Evolutionary conservation across 208 protist species (phyloP).

Genomic region (Strigomonas galati): DNA sequence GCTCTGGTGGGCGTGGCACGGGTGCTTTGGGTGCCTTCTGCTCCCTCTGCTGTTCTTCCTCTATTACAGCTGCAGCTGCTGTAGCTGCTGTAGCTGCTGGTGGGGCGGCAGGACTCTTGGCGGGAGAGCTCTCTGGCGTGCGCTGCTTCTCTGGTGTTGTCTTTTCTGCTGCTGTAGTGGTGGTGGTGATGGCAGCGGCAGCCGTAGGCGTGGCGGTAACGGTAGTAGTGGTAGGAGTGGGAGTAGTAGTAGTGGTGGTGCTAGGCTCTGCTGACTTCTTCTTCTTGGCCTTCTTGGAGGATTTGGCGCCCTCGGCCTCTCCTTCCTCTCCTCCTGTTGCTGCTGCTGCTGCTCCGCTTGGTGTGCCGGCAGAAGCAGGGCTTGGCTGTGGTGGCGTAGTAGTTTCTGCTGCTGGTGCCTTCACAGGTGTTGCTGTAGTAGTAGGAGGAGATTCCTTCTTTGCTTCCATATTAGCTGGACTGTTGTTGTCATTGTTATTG

Average conservation of each 20-base stretch:
- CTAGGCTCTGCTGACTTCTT: neutral
- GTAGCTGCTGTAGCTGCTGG: neutral
- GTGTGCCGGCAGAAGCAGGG: too few species aligned
- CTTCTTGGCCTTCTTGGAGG: neutral
- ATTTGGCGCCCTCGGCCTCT: too few species aligned
- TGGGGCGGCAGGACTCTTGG: neutral
- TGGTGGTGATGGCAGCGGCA: neutral
- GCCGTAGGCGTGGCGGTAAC: neutral
- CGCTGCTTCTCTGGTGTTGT: neutral
- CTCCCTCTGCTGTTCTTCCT: conserved; percentile 23
- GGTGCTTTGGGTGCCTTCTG: conserved; percentile 7
- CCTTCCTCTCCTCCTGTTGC: too few species aligned
- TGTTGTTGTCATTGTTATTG: neutral
- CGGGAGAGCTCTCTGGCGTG: neutral
- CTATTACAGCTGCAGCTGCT: neutral
- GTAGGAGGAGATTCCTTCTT: too few species aligned
- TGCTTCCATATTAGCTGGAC: neutral
- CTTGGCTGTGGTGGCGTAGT: too few species aligned
- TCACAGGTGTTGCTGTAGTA: too few species aligned
- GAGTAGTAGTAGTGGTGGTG: too few species aligned
- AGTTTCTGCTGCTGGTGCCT: too few species aligned
- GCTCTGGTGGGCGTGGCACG: neutral
- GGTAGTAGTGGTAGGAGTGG: neutral
- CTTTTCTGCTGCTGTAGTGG: neutral
- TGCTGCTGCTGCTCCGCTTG: too few species aligned